Evolutionary conservation across 1,139 yeast genomes (phyloP).

Genomic region (Scheffersomyces illinoinensis): DNA sequence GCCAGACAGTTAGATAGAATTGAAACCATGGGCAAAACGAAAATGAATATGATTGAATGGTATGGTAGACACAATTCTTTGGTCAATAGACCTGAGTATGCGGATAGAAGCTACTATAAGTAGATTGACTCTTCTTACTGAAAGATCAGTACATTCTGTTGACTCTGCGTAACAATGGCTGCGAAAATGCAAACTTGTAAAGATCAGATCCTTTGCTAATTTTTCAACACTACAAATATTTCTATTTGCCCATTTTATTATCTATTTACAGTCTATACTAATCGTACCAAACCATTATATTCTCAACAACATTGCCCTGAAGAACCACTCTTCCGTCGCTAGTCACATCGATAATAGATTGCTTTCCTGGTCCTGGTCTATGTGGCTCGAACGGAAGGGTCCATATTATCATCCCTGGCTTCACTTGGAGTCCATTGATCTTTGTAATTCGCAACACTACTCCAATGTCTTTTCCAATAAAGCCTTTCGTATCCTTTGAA

Average conservation of each 20-base stretch:
- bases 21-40: not conserved
- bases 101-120: no score
- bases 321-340: slow-evolving; percentile 29
- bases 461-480: slow-evolving; percentile 10
- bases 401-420: slow-evolving; percentile 28
- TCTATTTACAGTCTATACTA: not conserved
- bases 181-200: not conserved
- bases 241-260: not conserved
- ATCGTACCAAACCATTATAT: slow-evolving; percentile 29
- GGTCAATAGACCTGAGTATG: no score
- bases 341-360: slow-evolving; percentile 19
- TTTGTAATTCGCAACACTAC: slow-evolving; percentile 28
- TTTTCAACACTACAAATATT: not conserved
- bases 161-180: not conserved
- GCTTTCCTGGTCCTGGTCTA: slow-evolving; percentile 8
- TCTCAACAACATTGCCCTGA: slow-evolving; percentile 38
- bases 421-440: slow-evolving; percentile 37
- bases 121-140: no score
- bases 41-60: not conserved
- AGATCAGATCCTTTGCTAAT: no score
- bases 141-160: not conserved
- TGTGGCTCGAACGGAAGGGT: slow-evolving; percentile 23
- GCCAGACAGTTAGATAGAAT: not conserved
- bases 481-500: slow-evolving; percentile 15
- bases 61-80: no score